A percentile compares a stretch with the other conserved stretches of the same genome.
Evolutionary conservation across 2,329 filamentous ascomycete species (phyloP).

Genomic region (Seiridium unicorne): DNA sequence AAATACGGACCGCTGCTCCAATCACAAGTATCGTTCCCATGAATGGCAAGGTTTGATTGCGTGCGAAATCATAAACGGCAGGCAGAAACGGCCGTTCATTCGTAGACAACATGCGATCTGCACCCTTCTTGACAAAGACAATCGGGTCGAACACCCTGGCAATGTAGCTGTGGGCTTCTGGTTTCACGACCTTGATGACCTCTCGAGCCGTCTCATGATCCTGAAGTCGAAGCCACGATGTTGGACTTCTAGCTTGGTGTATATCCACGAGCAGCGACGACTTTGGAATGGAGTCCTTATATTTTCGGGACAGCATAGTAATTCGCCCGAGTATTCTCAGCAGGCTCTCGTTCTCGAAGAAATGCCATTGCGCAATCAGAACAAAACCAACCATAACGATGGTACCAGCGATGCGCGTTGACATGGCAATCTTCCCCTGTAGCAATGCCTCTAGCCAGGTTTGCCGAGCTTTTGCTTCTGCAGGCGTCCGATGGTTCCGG

Average conservation of each 20-base stretch:
- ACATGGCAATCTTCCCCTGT: slow-evolving; percentile 64
- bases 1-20: slow-evolving; percentile 62
- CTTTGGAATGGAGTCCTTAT: slow-evolving; percentile 23
- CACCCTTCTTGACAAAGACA: slow-evolving; percentile 68
- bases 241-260: slow-evolving; percentile 73
- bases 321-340: slow-evolving; percentile 33
- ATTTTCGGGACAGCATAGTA: slow-evolving; percentile 25
- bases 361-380: slow-evolving; percentile 74
- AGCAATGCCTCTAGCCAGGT: slow-evolving; percentile 63
- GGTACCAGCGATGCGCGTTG: slow-evolving; percentile 73
- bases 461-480: slow-evolving; percentile 30
- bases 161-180: slow-evolving; percentile 67
- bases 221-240: slow-evolving; percentile 73
- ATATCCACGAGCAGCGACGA: slow-evolving; percentile 55
- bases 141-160: slow-evolving; percentile 74
- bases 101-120: slow-evolving; percentile 60
- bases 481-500: slow-evolving; percentile 26
- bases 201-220: slow-evolving; percentile 77
- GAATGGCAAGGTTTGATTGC: slow-evolving; percentile 58
- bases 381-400: slow-evolving; percentile 72
- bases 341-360: slow-evolving; percentile 61
- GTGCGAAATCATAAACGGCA: slow-evolving; percentile 66
- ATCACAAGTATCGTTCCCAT: slow-evolving; percentile 61
- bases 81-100: slow-evolving; percentile 50
- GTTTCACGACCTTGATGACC: slow-evolving; percentile 74